Evolutionary conservation across 441 rosid genomes (phyloP), one percentile per base, ranked within the genome.

Genomic region (Arabidopsis hybrid): DNA sequence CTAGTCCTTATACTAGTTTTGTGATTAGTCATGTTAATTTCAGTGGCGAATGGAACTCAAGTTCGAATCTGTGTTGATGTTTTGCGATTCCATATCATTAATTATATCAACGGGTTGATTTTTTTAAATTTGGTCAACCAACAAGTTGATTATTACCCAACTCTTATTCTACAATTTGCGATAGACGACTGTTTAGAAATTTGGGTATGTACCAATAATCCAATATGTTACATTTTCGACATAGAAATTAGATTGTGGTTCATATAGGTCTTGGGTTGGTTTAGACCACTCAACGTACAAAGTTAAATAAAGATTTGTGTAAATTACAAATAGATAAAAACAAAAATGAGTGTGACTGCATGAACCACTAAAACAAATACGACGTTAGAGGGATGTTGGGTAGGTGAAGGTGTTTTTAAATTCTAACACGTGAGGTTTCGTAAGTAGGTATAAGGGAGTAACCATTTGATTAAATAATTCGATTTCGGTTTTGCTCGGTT

Each of bases 371-470:
- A 40, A n/a, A 16, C 34, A 40, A 11, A 13, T 11, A 17, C 26
- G 61, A 12, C 26, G 4, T 39, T 14, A 29, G 6, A 65, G 47
- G 60, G 51, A 29, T 46, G 29, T 13, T 50, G 6, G 63, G 73
- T 75, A 67, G 78, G 78, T 74, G 69, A 74, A 51, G 31, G 57
- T 60, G 7, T 58, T 58, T 62, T 39, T 51, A 29, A 49, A 46
- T 59, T 58, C 55, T 17, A 65, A 66, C 53, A 66, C 66, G 72
- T 65, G 72, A 58, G 60, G 34, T 47, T 64, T 73, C 43, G 1
- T 17, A 58, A 49, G 67, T 65, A 65, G 67, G 66, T 73, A 45
- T 8, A 61, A 63, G 16, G 2, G 16, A 42, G 56, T 21, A 56
- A 43, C 13, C 65, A 32, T 42, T 32, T 32, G 45, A 40, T 61